Base-by-base conservation (phyloP, 208 protist genomes). In the Willaertia magna region DNA sequence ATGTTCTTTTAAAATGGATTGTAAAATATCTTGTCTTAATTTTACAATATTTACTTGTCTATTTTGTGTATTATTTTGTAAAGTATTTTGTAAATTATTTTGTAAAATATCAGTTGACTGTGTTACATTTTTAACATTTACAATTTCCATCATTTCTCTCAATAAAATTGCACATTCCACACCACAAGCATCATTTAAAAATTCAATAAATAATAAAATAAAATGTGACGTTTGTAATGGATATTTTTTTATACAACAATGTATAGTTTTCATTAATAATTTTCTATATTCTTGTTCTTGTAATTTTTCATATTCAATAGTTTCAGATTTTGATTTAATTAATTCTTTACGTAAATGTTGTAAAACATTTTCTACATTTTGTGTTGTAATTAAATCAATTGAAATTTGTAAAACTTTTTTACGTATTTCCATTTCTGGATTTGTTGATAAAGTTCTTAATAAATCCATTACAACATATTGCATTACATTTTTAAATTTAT, bases 321-420 rank as follows among this genome's bases (percentile, higher is more conserved):
- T 67, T 43, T 52, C 76, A 42, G 87, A 48, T 40, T 59, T 46
- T n/a, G 87, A 47, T 51, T 74, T 74, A 34, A 30, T 22, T 30
- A 98, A 90, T 89, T 99, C 97, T 88, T 97, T 98, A 89, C 97
- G 97, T 87, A 99, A 93, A 4, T 94, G 88, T 48, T 92, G 87
- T 49, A 99, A 88, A 59, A 98, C 95, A 26, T 95, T 89, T 26
- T 96, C 94, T 82, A 97, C 93, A 87, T 97, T 99, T 85, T 94
- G 93, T 79, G 79, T 86, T 9, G 92, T 94, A 11, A 99, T 90
- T 1, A 98, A 91, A 78, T 97, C 96, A 14, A 98, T 88, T 2
- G 93, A 93, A 26, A 99, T 92, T 75, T 93, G 91, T 43, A 99
- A 90, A 22, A 97, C 92, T 87, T 96, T 96, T 88, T 95, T 93